Conservation (phyloP, 192 early-diverging fungal genomes). For the Endogone sp. region DNA sequence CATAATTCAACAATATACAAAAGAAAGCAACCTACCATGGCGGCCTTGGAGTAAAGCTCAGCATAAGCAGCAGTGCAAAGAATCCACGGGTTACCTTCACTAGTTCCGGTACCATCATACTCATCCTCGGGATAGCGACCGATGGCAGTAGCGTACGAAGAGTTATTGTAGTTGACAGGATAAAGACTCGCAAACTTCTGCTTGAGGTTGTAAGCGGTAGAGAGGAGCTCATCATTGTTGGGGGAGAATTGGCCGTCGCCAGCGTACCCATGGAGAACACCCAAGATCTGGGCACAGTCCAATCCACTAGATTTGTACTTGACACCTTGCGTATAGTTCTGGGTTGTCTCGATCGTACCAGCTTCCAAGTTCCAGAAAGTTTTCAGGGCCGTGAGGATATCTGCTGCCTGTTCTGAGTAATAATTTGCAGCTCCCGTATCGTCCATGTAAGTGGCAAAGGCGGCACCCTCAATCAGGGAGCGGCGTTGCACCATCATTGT, state of each 20-base stretch:
- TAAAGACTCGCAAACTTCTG: constrained; percentile 31
- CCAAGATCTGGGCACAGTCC: constrained; percentile 60
- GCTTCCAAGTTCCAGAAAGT: constrained; percentile 37
- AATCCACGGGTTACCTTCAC: constrained; percentile 74
- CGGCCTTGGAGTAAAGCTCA: constrained; percentile 60
- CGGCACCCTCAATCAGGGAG: constrained; percentile 53
- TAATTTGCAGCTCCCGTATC: constrained; percentile 29
- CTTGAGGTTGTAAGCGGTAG: constrained; percentile 20
- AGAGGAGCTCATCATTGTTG: constrained; percentile 26
- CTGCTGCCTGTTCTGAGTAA: constrained; percentile 30
- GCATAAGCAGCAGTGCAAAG: constrained; percentile 56
- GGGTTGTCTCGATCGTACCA: constrained; percentile 23
- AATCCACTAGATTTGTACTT: constrained; percentile 43
- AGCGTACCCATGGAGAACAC: constrained; percentile 37
- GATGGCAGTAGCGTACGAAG: constrained; percentile 45
- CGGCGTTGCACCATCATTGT: constrained; percentile 59
- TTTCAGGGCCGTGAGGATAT: constrained; percentile 26
- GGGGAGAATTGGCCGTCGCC: constrained; percentile 25
- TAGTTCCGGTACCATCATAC: constrained; percentile 61
- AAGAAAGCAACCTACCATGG: background rate
- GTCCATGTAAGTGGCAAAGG: constrained; percentile 34
- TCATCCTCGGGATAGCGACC: constrained; percentile 77
- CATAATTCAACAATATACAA: background rate
- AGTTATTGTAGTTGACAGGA: constrained; percentile 38
- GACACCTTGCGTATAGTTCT: constrained; percentile 37